Base-by-base conservation (phyloP, 1,284 basidiomycete species). In the Trichosporon ovoides region DNA sequence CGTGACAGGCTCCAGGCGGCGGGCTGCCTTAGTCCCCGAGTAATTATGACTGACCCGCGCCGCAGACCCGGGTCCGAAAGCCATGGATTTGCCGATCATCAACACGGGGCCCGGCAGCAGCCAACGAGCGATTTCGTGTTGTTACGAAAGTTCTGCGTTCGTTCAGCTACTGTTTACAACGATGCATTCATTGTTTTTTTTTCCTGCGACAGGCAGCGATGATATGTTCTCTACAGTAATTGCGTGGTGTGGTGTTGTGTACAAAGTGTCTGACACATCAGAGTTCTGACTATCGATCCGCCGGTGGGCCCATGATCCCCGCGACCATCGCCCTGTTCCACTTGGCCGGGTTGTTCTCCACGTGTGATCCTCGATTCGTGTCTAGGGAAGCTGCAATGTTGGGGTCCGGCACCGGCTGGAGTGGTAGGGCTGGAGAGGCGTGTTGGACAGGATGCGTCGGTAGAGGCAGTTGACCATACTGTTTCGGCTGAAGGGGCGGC, bases 311-410 rank as follows among this genome's bases (percentile, higher is more conserved):
- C 74, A 76, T 76, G 54, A 76, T 73, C 22, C 60, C 69, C 31
- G 66, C 68, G 3, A 76, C 74, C 69, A 73, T 72, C 57, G 67
- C 64, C 53, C 65, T 60, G 58, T 75, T 71, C 74, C 74, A 76
- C 58, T 59, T 65, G 20, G 68, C 70, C 5, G 74, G 74, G 51
- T 68, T 66, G 58, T 73, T 72, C 14, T 48, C 43, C 13, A 48
- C 43, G 16, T 48, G 43, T 16, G 43, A 48, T 22, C 43, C 43
- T 22, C 43, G 24, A 12, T 48, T 48, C 13, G 22, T 28, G 13
- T n/a, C 11, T 4, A n/a, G 3, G 7, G 24, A 16, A 14, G 24
- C 3, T 40, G 67, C 50, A 2, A 58, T 22, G 16, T 38, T 48
- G 14, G 18, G 37, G 10, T 43, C 40, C 31, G 38, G 14, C 34